These are phyloP conservation scores for Cymbidium sinense DNA, from an alignment of 106 monocot species.

Conservation along the genomic window DNA sequence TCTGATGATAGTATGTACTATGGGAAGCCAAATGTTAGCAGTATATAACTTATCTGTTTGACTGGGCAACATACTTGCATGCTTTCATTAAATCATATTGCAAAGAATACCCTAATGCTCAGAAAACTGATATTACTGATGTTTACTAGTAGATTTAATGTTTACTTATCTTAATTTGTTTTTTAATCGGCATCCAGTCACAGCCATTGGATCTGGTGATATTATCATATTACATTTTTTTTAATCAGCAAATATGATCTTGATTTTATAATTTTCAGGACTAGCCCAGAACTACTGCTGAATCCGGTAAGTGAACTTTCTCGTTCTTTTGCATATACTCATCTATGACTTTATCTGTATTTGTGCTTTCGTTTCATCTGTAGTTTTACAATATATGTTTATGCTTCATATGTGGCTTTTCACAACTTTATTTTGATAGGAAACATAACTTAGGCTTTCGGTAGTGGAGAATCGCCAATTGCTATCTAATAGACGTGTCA, in stretches of 20 bases:
- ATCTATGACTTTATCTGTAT: neutral
- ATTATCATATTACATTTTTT: neutral
- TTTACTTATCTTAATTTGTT: neutral
- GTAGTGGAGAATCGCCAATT: too few species aligned
- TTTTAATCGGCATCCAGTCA: neutral
- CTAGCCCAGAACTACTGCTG: slow-evolving; percentile 71
- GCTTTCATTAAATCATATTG: neutral
- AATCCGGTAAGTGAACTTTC: slow-evolving; percentile 57
- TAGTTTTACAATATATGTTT: neutral
- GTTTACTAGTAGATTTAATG: neutral
- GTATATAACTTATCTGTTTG: too few species aligned
- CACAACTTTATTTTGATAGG: neutral
- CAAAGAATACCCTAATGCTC: neutral
- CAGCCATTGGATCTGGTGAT: neutral
- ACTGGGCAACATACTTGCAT: neutral
- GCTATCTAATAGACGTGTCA: too few species aligned
- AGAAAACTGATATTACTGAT: neutral
- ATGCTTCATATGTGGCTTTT: neutral
- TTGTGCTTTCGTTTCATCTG: too few species aligned
- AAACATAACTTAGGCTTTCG: too few species aligned
- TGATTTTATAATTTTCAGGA: slow-evolving; percentile 49
- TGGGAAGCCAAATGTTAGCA: too few species aligned
- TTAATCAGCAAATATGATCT: slow-evolving; percentile 4
- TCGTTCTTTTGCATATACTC: neutral
- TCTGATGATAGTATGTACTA: too few species aligned